Base-by-base conservation (phyloP, 1,139 yeast species). In the Hansenula sp. region DNA sequence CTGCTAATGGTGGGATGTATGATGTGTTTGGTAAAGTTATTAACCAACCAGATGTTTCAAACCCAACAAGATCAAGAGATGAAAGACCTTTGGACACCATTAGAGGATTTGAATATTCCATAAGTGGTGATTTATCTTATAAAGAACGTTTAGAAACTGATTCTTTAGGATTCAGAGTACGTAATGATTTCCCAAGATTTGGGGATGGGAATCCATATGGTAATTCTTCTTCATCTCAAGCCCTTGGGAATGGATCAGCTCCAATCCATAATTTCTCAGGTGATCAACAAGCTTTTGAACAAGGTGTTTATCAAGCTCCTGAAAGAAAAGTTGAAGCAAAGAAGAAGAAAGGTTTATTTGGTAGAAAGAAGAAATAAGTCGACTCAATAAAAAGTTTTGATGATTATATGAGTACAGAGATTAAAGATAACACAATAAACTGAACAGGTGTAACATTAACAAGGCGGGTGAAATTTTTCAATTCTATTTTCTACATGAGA, bases 81-180 rank as follows among this genome's bases (percentile, higher is more conserved):
- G 99, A 93, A 69, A 79, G 99, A 55, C 99, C 99, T 4, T 69
- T 93, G 60, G 99, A 94, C 65, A 93, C 99, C 2, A 90, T 93
- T 57, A 73, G 97, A 52, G 77, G 87, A 6, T 93, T 93, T 66
- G 98, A 93, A 69, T 93, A 84, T 61, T 83, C 96, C 30, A 88
- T 93, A 51, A 85, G 96, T 5, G 97, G 97, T 38, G 96, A 91
- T 63, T 70, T 75, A 45, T 65, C 77, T 25, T 84, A 85, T 68
- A 77, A 83, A 44, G 93, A 87, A 47, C 90, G 87, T 58, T 74
- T 89, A 61, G 97, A 91, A 65, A 75, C 91, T 10, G 76, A 76
- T 19, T 70, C 80, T 33, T 73, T 84, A 44, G 97, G 97, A 24
- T 90, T 95, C 84, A 80, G 84, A 42, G 77, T 79, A 12, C 72